Conservation (phyloP, 2,329 filamentous ascomycete genomes). For the Phaeosphaeriaceae sp. region DNA sequence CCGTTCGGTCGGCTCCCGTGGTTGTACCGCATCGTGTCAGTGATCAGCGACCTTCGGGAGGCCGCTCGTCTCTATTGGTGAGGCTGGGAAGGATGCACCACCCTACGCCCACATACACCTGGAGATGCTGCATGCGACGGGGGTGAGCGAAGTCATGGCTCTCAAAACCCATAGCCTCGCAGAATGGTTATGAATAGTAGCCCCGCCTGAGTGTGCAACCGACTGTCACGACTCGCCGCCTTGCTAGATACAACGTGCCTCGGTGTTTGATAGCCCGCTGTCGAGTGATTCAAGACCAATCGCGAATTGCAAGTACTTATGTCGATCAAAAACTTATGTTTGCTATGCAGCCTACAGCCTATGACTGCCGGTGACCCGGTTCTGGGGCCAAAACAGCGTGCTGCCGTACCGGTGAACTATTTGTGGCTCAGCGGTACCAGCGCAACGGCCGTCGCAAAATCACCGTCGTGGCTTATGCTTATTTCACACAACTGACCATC, state of each 20-base stretch:
- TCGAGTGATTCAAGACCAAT: neutral
- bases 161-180: neutral
- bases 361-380: neutral
- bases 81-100: neutral
- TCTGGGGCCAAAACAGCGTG: neutral
- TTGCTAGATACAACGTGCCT: neutral
- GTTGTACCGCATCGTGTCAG: neutral
- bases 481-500: conserved; percentile 66
- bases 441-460: conserved; percentile 78
- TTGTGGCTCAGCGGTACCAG: conserved; percentile 53
- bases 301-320: neutral
- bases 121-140: neutral
- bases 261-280: neutral
- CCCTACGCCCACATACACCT: neutral
- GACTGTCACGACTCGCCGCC: neutral
- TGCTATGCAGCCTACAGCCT: neutral
- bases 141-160: neutral
- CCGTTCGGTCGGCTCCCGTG: neutral
- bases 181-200: neutral
- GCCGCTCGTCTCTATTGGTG: neutral
- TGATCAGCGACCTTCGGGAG: neutral
- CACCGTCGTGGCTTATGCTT: conserved; percentile 87
- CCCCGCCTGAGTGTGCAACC: neutral
- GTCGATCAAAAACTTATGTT: neutral
- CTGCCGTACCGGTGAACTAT: neutral